Percentiles rank a stretch among this genome's conserved stretches.
Conservation (phyloP, 352 stramenopile genomes). For the Phytopythium mirpurense region DNA sequence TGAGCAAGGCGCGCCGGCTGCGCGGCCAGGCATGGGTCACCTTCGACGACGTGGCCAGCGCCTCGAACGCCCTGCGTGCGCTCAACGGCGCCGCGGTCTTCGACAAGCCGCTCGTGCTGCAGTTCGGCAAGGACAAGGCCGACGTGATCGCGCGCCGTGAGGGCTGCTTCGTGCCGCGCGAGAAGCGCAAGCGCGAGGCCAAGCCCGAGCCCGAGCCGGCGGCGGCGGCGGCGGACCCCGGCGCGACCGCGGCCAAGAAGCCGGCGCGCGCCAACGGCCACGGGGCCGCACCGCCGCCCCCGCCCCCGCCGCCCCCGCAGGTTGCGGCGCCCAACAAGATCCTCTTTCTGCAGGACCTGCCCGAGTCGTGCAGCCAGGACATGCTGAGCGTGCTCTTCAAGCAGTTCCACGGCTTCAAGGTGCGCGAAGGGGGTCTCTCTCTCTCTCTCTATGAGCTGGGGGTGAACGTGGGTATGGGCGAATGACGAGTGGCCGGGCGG, state of each 20-base stretch:
- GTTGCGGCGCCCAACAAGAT: slow-evolving; percentile 86
- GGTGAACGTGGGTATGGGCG: slow-evolving; percentile 2
- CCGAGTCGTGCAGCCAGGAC: slow-evolving; percentile 93
- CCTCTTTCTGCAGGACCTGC: slow-evolving; percentile 91
- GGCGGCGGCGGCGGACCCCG: slow-evolving; percentile 3
- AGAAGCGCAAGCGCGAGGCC: slow-evolving; percentile 76
- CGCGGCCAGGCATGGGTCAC: slow-evolving; percentile 91
- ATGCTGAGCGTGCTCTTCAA: slow-evolving; percentile 97
- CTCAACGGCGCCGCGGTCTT: slow-evolving; percentile 87
- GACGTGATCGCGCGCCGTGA: slow-evolving; percentile 75
- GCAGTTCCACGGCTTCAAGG: slow-evolving; percentile 95
- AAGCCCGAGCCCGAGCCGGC: too few relatives aligned
- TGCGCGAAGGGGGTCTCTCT: slow-evolving; percentile 12
- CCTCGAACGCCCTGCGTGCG: slow-evolving; percentile 84
- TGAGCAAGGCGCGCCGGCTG: slow-evolving; percentile 75
- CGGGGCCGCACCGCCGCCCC: slow-evolving; percentile 17
- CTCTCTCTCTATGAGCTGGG: not conserved
- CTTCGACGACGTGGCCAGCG: slow-evolving; percentile 86
- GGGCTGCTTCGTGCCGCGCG: slow-evolving; percentile 64
- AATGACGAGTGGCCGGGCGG: not conserved
- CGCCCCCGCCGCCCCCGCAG: slow-evolving; percentile 30
- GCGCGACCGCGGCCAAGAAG: slow-evolving; percentile 29
- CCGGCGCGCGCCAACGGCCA: slow-evolving; percentile 8
- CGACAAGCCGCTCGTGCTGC: slow-evolving; percentile 81
- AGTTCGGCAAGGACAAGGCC: slow-evolving; percentile 82